Percentiles rank a stretch among this genome's conserved stretches.
These are phyloP conservation scores for Corinectria fuckeliana DNA, from an alignment of 2,329 filamentous ascomycete genomes.

Conservation along the genomic window DNA sequence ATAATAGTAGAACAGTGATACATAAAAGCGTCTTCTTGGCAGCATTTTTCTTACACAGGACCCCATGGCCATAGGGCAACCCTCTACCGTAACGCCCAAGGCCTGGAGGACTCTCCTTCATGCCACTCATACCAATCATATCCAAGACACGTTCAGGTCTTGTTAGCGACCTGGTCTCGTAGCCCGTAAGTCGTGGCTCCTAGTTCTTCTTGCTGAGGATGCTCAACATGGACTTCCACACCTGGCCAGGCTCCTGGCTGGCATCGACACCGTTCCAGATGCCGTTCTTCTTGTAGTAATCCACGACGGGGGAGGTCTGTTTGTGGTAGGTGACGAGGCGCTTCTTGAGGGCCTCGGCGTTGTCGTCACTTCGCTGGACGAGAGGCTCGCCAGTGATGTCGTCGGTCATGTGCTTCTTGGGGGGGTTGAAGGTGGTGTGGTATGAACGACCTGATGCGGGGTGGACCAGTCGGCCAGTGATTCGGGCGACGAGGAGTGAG, in stretches of 20 bases:
- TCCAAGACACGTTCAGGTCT: slow-evolving; percentile 31
- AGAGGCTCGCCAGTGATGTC: slow-evolving; percentile 96
- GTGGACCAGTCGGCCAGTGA: slow-evolving; percentile 95
- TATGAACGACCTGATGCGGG: slow-evolving; percentile 95
- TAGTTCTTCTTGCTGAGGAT: slow-evolving; percentile 69
- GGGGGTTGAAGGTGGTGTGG: slow-evolving; percentile 99
- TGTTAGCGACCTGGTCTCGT: not conserved
- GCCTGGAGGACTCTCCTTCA: slow-evolving; percentile 28
- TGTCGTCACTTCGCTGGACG: slow-evolving; percentile 96
- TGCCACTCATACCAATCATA: slow-evolving; percentile 36
- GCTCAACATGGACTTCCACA: slow-evolving; percentile 91
- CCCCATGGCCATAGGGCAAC: slow-evolving; percentile 35
- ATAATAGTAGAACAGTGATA: slow-evolving; percentile 33
- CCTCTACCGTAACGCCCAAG: slow-evolving; percentile 38
- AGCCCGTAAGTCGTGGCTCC: not conserved
- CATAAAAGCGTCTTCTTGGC: slow-evolving; percentile 39
- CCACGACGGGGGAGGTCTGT: slow-evolving; percentile 90
- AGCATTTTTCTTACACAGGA: slow-evolving; percentile 38
- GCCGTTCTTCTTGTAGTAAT: slow-evolving; percentile 96
- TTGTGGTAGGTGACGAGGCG: slow-evolving; percentile 90
- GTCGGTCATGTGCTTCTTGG: slow-evolving; percentile 92
- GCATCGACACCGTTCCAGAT: slow-evolving; percentile 98
- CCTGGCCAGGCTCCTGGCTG: slow-evolving; percentile 91
- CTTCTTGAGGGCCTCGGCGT: slow-evolving; percentile 95
- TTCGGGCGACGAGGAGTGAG: slow-evolving; percentile 88